Base-by-base conservation (phyloP, 2,329 filamentous ascomycete species). In the Cadophora gregata region DNA sequence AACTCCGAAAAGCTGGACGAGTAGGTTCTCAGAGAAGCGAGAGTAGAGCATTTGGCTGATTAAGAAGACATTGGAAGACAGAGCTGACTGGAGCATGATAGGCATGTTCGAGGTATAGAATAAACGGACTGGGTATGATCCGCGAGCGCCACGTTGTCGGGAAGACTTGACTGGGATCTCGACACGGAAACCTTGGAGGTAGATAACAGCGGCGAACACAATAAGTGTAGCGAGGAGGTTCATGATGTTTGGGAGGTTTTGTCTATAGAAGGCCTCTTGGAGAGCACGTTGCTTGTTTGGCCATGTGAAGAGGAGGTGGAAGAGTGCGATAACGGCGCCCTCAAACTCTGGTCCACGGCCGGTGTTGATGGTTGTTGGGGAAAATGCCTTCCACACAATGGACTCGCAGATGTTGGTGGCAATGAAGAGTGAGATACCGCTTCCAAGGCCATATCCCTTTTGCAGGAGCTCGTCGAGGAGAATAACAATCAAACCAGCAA, bases 101-200 rank as follows among this genome's bases (percentile, higher is more conserved):
- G 96, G 96, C 96, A 99, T 99, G 91, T 99, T 99, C 81, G 94
- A 97, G 79, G 96, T 99, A 86, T 99, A 99, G 89, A 99, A 99
- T 68, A 99, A 92, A 78, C 96, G 95, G 81, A 99, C 89, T 77
- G 96, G 96, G 88, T 98, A 99, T 48, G 94, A 97, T 78, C 95
- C 96, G 77, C 96, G 95, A 80, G 97, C 96, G 82, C 96, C 96
- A 86, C 96, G 94, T 88, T 99, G 96, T 83, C 96, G 94, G 76
- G 93, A 95, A 68, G 94, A 97, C 90, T 99, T 99, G 87, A 99
- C 96, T 70, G 96, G 96, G 79, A 99, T 99, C 85, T 99, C 96
- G 78, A 99, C 96, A 74, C 96, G 96, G 93, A 99, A 98, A 73
- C 96, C 95, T 85, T 97, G 93, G 71, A 97, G 93, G 85, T 98